Base-by-base conservation (phyloP, 768 basidiomycete genomes). In the Roridomyces roridus region DNA sequence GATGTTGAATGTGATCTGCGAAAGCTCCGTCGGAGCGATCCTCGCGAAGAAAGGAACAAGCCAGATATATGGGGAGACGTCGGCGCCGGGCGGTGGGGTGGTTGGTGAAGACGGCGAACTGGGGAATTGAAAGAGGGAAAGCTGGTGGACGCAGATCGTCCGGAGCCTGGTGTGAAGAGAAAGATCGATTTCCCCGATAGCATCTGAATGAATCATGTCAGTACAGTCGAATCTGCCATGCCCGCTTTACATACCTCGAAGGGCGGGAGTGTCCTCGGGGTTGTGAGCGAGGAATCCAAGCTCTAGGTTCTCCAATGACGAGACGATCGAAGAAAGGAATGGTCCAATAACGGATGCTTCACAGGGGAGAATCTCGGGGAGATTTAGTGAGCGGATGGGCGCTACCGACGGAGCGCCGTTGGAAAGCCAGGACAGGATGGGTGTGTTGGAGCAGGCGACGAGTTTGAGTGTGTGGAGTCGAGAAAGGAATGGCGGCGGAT, bases 401-500 rank as follows among this genome's bases (percentile, higher is more conserved):
- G 58, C 59, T 3, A 56, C 67, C 50, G 11, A 70, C 62, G 55
- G 61, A 63, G 35, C 70, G 25, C 41, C 55, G 35, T 35, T 23
- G 55, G 59, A 57, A 63, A 74, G 62, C 76, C 74, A 77, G 34
- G 59, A 53, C 18, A 77, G 28, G 23, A 74, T 51, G 25, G 65
- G 67, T 21, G 50, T 45, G 39, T 68, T 63, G 20, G 64, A 58
- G 46, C 68, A 74, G 20, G 68, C 67, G n/a, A 35, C 48, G 36
- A 77, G 59, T 25, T 67, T 72, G 43, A 83, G 74, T 49, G 67
- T 76, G 65, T 77, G 77, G 62, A 80, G 29, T 60, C 68, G 31
- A 23, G 40, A 51, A 23, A 41, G 25, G 71, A 73, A 34, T 65
- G 68, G 18, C 56, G 69, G 40, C 67, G 70, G 46, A 73, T 71